These are phyloP conservation scores for Curvularia hawaiiensis DNA, from an alignment of 2,329 filamentous ascomycete species.

Conservation along the genomic window DNA sequence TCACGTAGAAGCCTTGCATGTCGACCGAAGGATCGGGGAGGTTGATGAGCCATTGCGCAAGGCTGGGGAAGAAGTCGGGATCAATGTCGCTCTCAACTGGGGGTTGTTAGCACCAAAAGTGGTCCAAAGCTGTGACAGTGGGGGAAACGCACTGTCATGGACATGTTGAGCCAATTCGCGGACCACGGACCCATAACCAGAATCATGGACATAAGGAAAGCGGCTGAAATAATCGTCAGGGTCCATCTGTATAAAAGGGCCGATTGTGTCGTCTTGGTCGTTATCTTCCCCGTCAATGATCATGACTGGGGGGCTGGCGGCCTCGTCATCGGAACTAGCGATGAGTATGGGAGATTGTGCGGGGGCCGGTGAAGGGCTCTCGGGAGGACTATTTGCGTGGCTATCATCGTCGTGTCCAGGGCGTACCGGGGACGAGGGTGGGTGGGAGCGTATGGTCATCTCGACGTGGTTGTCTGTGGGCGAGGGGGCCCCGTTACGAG, in stretches of 20 bases:
- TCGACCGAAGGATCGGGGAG: conserved; percentile 31
- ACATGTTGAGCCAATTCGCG: conserved; percentile 34
- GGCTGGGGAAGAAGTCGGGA: conserved; percentile 28
- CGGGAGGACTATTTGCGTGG: conserved; percentile 12
- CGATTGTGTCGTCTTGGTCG: conserved; percentile 27
- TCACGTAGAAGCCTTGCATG: conserved; percentile 32
- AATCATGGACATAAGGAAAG: conserved; percentile 37
- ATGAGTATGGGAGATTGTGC: conserved; percentile 23
- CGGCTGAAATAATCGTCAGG: conserved; percentile 37
- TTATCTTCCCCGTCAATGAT: conserved; percentile 44
- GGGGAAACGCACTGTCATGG: conserved; percentile 27
- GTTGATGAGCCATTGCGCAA: conserved; percentile 36
- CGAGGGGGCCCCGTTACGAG: conserved; percentile 19
- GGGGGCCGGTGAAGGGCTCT: conserved; percentile 14
- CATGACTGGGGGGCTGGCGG: conserved; percentile 44
- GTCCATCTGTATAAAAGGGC: conserved; percentile 28
- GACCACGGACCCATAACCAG: conserved; percentile 26
- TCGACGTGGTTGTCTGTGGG: conserved; percentile 38
- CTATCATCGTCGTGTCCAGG: conserved; percentile 21
- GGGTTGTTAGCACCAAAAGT: conserved; percentile 19
- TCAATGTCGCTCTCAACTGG: conserved; percentile 27
- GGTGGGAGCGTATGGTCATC: conserved; percentile 48
- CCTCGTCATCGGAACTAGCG: conserved; percentile 21
- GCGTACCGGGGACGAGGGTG: conserved; percentile 33
- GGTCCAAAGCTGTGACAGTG: background rate